Base-by-base conservation (phyloP, 1,284 basidiomycete genomes). In the Vanrija humicola region DNA sequence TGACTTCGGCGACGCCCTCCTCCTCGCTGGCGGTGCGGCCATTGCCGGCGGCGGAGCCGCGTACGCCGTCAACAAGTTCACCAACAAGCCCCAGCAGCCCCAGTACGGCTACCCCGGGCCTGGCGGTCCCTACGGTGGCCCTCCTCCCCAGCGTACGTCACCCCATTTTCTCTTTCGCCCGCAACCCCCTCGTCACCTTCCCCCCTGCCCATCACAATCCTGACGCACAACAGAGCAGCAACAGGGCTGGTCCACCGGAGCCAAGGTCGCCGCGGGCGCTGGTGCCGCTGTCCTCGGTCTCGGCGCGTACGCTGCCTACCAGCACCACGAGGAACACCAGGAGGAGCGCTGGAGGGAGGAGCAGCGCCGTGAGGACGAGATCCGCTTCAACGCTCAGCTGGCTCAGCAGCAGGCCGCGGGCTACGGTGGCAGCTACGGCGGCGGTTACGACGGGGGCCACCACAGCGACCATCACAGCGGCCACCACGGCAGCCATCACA, bases 241-340 rank as follows among this genome's bases (percentile, higher is more conserved):
- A 21, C 29, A 51, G 29, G 38, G 38, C 38, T 52, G 43, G 50
- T 46, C 50, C 23, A 46, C 50, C 25, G 50, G 44, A 43, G 39
- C 43, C 43, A 46, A 52, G 50, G 43, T 50, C 29, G 49, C 28
- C 39, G 49, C 34, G 10, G 34, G 34, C 14, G 9, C 43, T 26
- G 43, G 49, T 18, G 49, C 49, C 5, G 49, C 49, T 3, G 49
- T 44, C 3, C 16, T 50, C 15, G 49, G 49, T 10, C 42, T 4
- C 29, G 49, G 28, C 3, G 43, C n/a, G 9, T 44, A 44, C 43
- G 28, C 42, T 3, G 16, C 16, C 42, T 38, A 44, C 43, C 7
- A 43, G 42, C 18, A 38, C 14, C 28, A 29, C 28, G 49, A 50
- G 19, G 43, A 43, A 18, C 21, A 29, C 28, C 18, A 50, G 16